Percentiles rank a stretch among this genome's conserved stretches.
phyloP scores from a whole-genome alignment of 179 eudicot genomes.

The Carnegiea gigantea region DNA sequence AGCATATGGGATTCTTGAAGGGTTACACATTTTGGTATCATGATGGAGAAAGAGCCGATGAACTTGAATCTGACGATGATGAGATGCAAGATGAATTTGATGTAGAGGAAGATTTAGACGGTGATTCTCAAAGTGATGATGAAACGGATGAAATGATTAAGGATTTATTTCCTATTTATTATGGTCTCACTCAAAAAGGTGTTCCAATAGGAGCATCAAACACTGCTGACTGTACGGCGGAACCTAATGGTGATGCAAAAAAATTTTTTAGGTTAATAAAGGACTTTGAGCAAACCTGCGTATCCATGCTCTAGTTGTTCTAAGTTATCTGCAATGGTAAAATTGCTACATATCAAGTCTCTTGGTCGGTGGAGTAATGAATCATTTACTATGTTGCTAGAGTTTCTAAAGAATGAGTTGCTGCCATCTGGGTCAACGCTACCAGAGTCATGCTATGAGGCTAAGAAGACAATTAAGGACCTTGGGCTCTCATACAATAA shows the following conservation, averaged over 20 bases:
- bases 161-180: not conserved
- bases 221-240: too few relatives aligned
- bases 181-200: not conserved
- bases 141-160: not conserved
- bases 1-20: not conserved
- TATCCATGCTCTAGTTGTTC: not conserved
- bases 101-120: not conserved
- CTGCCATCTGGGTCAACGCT: not conserved
- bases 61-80: not conserved
- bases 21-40: constrained; percentile 4
- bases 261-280: not conserved
- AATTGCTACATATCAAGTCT: not conserved
- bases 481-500: not conserved
- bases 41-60: not conserved
- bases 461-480: not conserved
- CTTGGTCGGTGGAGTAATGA: constrained; percentile 6
- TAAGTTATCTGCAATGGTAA: not conserved
- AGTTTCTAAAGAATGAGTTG: not conserved
- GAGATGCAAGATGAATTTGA: not conserved
- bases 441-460: not conserved
- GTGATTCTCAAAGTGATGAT: not conserved
- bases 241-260: not conserved
- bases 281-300: not conserved
- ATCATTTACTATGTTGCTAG: not conserved
- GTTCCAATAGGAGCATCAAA: not conserved